A percentile compares a stretch with the other conserved stretches of the same genome.
phyloP scores from a whole-genome alignment of 495 filamentous ascomycete genomes.

The Annulohypoxylon stygium region DNA sequence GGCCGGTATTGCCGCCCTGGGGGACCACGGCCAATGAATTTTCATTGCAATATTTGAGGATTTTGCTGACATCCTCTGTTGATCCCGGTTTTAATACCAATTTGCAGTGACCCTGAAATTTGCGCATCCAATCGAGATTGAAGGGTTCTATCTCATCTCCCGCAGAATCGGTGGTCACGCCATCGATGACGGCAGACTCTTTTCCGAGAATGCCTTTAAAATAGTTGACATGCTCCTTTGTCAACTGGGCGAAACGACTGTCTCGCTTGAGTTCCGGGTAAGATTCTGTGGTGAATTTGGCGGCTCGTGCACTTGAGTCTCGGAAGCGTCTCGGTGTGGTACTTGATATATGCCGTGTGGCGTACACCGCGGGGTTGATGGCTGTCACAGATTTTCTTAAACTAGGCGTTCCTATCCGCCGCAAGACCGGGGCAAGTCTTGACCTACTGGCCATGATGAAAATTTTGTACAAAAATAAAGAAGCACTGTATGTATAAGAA shows the following conservation, averaged over 20 bases:
- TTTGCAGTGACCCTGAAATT: slow-evolving; percentile 91
- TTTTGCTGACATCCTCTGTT: slow-evolving; percentile 86
- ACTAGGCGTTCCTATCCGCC: slow-evolving; percentile 39
- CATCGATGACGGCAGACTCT: slow-evolving; percentile 85
- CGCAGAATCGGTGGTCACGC: slow-evolving; percentile 75
- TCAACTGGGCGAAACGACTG: slow-evolving; percentile 76
- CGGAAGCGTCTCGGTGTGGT: slow-evolving; percentile 51
- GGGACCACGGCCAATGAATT: slow-evolving; percentile 94
- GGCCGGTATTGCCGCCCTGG: slow-evolving; percentile 94
- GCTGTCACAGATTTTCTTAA: slow-evolving; percentile 25
- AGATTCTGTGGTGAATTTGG: slow-evolving; percentile 83
- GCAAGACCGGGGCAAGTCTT: slow-evolving; percentile 44
- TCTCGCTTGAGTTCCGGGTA: slow-evolving; percentile 88
- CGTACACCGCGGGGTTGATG: slow-evolving; percentile 8
- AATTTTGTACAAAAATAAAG: not conserved
- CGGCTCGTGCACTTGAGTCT: slow-evolving; percentile 58
- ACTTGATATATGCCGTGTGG: slow-evolving; percentile 53
- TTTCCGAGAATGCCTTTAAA: slow-evolving; percentile 82
- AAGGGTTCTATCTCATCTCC: slow-evolving; percentile 87
- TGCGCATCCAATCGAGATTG: slow-evolving; percentile 99
- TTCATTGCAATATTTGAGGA: slow-evolving; percentile 93
- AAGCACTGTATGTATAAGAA: not conserved
- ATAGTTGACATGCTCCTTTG: slow-evolving; percentile 79
- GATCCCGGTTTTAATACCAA: slow-evolving; percentile 87
- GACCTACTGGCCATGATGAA: slow-evolving; percentile 47